Base-by-base conservation (phyloP, 2,329 filamentous ascomycete species). In the Zopfia rhizophila region DNA sequence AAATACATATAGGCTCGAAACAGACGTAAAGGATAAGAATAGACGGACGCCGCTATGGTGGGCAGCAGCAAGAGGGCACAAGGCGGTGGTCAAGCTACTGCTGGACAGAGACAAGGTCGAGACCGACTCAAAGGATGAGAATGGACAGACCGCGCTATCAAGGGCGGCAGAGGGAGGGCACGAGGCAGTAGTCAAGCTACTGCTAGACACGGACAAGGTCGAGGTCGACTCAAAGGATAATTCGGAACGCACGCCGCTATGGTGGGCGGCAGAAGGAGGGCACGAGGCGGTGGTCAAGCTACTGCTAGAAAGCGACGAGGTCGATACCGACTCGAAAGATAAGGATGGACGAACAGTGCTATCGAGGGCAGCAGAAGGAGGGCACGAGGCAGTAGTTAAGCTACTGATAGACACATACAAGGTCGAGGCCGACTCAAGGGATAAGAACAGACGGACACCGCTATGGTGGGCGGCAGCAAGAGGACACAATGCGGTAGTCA, bases 201-300 rank as follows among this genome's bases (percentile, higher is more conserved):
- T 46, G 14, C 42, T 46, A 21, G 25, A 39, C 12, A 40, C 35
- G 24, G 42, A 36, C 25, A 46, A 39, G 18, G 23, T 46, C 17
- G 35, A 46, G 11, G 16, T 40, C 33, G 21, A 39, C 19, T 23
- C 35, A 18, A 19, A 31, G 31, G 42, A 32, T 13, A 24, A 40
- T 21, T 12, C 11, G n/a, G 40, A 23, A 25, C 40, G 31, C 6
- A 47, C 45, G 24, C 38, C 45, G 38, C 39, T 52, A 14, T 29
- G 7, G 27, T 25, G 21, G 17, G 39, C 38, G n/a, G 32, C 19
- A 2, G 16, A 24, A 18, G 12, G 25, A 19, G 43, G 43, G 11
- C 19, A 33, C 14, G 35, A 40, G 11, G 28, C 17, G 11, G 29
- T 49, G n/a, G 32, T 45, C 4, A 35, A 35, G 21, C 14, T 49